Conservation (phyloP, 345 rosid species). For the Pistacia vera region DNA sequence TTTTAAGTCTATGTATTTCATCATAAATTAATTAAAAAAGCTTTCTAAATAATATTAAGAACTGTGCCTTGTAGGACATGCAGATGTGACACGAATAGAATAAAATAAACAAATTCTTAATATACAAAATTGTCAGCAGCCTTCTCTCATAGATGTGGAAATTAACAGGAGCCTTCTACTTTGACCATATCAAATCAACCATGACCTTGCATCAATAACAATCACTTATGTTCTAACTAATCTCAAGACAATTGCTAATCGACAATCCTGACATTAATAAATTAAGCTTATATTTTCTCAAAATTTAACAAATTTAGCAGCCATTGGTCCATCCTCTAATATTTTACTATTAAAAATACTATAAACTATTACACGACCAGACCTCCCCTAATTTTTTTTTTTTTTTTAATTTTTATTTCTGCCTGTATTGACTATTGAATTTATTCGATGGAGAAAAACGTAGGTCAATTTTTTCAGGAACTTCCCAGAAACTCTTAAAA, state of each 20-base stretch:
- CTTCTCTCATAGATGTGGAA: not conserved
- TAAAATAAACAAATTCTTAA: not conserved
- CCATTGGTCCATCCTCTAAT: conserved; percentile 3
- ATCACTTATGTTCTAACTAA: not conserved
- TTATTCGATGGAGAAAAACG: not conserved
- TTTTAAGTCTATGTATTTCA: no score
- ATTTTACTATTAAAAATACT: no score
- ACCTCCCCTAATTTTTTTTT: not conserved
- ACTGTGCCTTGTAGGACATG: no score
- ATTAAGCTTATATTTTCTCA: no score
- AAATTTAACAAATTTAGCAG: not conserved
- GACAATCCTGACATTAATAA: not conserved
- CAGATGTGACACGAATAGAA: no score
- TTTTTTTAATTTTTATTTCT: not conserved
- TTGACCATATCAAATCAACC: no score
- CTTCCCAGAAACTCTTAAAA: not conserved
- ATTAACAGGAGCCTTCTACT: not conserved
- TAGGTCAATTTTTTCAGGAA: not conserved
- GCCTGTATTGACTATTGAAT: not conserved
- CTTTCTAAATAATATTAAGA: no score
- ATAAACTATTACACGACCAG: not conserved
- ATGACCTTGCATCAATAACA: no score
- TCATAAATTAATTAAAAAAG: no score
- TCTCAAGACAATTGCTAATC: not conserved
- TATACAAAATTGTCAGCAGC: not conserved